Evolutionary conservation across 768 basidiomycete genomes (phyloP).

Genomic region (Phanerochaete sordida): DNA sequence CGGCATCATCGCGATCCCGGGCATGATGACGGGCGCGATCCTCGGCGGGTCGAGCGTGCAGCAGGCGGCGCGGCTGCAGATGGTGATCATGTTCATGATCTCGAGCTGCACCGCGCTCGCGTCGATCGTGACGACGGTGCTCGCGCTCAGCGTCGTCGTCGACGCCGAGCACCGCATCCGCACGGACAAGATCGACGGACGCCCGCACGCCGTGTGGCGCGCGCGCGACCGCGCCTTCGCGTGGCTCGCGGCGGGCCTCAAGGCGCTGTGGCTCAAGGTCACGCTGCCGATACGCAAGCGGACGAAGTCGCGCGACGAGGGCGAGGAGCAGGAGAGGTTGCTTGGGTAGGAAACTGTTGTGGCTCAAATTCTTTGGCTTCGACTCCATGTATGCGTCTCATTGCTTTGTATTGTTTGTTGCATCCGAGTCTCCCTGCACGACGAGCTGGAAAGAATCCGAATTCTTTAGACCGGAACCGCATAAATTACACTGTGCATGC

Average conservation of each 20-base stretch:
- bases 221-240: conserved; percentile 28
- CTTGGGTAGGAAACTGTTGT: too few species aligned
- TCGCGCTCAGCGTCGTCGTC: conserved; percentile 58
- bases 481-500: conserved; percentile 1
- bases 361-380: too few species aligned
- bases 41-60: conserved; percentile 82
- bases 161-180: conserved; percentile 67
- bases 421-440: too few species aligned
- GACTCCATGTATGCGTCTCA: too few species aligned
- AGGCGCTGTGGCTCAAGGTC: conserved; percentile 1
- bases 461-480: not conserved
- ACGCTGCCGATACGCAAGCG: not conserved
- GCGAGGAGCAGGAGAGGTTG: conserved; percentile 20
- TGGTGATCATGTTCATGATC: conserved; percentile 96
- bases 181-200: conserved; percentile 52
- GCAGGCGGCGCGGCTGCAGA: conserved; percentile 83
- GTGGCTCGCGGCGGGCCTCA: conserved; percentile 12
- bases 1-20: conserved; percentile 77
- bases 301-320: conserved; percentile 8
- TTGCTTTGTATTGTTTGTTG: too few species aligned
- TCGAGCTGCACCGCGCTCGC: conserved; percentile 72
- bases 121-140: conserved; percentile 58
- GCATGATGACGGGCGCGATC: conserved; percentile 92
- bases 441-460: not conserved
- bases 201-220: conserved; percentile 23